phyloP scores from a whole-genome alignment of 2,329 filamentous ascomycete species.

The Aaosphaeria pasadenensis region DNA sequence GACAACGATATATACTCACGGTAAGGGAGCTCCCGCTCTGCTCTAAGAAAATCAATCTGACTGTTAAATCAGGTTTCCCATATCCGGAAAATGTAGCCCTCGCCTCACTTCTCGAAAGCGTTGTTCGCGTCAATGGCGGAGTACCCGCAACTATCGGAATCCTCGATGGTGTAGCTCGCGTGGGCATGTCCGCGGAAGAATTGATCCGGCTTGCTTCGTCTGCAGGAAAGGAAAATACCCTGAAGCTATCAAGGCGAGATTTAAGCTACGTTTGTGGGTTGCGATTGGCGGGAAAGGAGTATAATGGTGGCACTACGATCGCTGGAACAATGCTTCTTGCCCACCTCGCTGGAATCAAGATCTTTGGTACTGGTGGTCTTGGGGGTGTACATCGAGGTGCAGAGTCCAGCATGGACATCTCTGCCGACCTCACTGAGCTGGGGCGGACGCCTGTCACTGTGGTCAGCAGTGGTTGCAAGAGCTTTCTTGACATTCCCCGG shows the following conservation, averaged over 20 bases:
- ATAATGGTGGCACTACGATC: constrained; percentile 90
- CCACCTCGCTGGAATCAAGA: constrained; percentile 78
- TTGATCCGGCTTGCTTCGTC: constrained; percentile 65
- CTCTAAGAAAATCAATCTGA: constrained; percentile 6
- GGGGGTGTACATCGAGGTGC: constrained; percentile 91
- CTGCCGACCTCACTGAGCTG: constrained; percentile 90
- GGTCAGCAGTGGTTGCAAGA: constrained; percentile 88
- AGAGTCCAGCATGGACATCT: constrained; percentile 85
- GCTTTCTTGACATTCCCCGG: constrained; percentile 86
- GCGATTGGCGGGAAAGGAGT: constrained; percentile 62
- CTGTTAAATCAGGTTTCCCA: constrained; percentile 54
- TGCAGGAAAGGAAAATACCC: constrained; percentile 64
- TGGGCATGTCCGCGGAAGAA: constrained; percentile 73
- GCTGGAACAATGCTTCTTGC: constrained; percentile 91
- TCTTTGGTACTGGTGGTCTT: constrained; percentile 93
- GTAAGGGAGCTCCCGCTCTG: constrained; percentile 37
- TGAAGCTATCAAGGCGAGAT: constrained; percentile 86
- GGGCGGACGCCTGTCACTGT: constrained; percentile 87
- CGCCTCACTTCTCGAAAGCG: constrained; percentile 73
- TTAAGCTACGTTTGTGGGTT: constrained; percentile 76
- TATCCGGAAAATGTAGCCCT: constrained; percentile 72
- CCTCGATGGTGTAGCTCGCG: constrained; percentile 74
- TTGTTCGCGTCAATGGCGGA: constrained; percentile 73
- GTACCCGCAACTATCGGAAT: constrained; percentile 91
- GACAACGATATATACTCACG: constrained; percentile 96